phyloP scores from a whole-genome alignment of 2,329 filamentous ascomycete genomes.

The Fusarium tjaetaba region DNA sequence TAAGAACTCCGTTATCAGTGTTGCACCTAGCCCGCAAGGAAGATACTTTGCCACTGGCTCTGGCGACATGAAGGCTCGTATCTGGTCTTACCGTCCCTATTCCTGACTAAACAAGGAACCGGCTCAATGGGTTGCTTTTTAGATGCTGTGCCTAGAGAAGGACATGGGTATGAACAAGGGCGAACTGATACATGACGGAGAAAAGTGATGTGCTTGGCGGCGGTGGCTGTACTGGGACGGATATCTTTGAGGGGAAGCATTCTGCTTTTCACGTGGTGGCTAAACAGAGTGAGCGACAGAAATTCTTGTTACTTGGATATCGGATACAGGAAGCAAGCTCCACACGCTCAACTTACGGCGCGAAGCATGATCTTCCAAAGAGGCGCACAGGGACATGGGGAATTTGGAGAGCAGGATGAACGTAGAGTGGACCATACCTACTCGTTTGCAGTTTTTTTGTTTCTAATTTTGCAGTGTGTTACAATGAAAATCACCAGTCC shows the following conservation, averaged over 20 bases:
- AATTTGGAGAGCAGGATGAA: constrained; percentile 38
- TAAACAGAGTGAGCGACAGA: constrained; percentile 31
- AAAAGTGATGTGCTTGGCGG: constrained; percentile 10
- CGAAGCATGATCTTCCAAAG: constrained; percentile 34
- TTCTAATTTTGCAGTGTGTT: constrained; percentile 38
- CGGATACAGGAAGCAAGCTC: constrained; percentile 29
- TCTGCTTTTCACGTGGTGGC: constrained; percentile 19
- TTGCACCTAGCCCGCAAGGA: constrained; percentile 90
- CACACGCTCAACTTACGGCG: constrained; percentile 30
- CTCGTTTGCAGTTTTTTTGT: constrained; percentile 36
- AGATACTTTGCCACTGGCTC: constrained; percentile 94
- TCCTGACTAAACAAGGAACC: constrained; percentile 41
- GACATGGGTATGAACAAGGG: constrained; percentile 17
- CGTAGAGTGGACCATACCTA: constrained; percentile 20
- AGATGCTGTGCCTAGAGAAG: constrained; percentile 16
- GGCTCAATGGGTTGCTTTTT: constrained; percentile 22
- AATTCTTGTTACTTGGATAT: constrained; percentile 40
- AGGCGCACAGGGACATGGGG: constrained; percentile 44
- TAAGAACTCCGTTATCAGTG: constrained; percentile 98
- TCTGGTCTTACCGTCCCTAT: constrained; percentile 83
- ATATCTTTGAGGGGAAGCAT: constrained; percentile 9
- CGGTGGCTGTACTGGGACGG: constrained; percentile 23
- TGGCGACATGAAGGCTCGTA: constrained; percentile 96
- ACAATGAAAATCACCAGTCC: constrained; percentile 42
- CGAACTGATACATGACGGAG: constrained; percentile 8